A percentile compares a stretch with the other conserved stretches of the same genome.
These are phyloP conservation scores for Trichoderma sp. DNA, from an alignment of 2,329 filamentous ascomycete species.

Conservation along the genomic window DNA sequence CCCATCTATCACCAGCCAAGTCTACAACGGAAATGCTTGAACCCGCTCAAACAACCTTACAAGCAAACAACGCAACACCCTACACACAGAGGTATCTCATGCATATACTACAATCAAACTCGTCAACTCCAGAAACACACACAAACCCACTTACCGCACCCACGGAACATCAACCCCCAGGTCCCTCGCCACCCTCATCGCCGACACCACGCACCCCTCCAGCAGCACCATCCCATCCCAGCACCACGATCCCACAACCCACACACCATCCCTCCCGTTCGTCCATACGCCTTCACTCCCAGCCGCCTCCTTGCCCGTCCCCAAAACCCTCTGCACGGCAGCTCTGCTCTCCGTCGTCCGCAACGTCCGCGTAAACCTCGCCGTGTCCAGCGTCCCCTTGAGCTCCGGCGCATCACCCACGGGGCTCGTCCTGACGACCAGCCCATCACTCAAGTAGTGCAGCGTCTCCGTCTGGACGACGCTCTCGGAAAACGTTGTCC, in stretches of 20 bases:
- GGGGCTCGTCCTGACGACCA: slow-evolving; percentile 57
- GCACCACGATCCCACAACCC: slow-evolving; percentile 62
- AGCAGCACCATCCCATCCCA: slow-evolving; percentile 67
- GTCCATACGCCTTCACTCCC: slow-evolving; percentile 43
- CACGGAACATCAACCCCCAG: slow-evolving; percentile 53
- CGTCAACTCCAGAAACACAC: neutral
- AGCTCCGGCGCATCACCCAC: slow-evolving; percentile 43
- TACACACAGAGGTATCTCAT: neutral
- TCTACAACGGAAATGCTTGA: no score
- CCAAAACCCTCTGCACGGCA: slow-evolving; percentile 52
- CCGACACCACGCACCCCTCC: slow-evolving; percentile 62
- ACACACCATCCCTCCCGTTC: slow-evolving; percentile 58
- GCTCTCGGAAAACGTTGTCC: slow-evolving; percentile 39
- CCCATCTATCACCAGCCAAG: no score
- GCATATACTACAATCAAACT: neutral
- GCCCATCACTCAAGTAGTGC: slow-evolving; percentile 54
- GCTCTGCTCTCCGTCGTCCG: slow-evolving; percentile 52
- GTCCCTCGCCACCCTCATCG: slow-evolving; percentile 56
- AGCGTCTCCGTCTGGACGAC: slow-evolving; percentile 51
- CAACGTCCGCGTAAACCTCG: slow-evolving; percentile 56
- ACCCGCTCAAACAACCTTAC: neutral
- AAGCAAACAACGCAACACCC: neutral
- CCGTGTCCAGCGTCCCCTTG: slow-evolving; percentile 47
- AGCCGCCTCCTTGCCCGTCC: slow-evolving; percentile 24
- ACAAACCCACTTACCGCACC: slow-evolving; percentile 21